Evolutionary conservation across 495 filamentous ascomycete genomes (phyloP).

Genomic region (Cercophora sp.): DNA sequence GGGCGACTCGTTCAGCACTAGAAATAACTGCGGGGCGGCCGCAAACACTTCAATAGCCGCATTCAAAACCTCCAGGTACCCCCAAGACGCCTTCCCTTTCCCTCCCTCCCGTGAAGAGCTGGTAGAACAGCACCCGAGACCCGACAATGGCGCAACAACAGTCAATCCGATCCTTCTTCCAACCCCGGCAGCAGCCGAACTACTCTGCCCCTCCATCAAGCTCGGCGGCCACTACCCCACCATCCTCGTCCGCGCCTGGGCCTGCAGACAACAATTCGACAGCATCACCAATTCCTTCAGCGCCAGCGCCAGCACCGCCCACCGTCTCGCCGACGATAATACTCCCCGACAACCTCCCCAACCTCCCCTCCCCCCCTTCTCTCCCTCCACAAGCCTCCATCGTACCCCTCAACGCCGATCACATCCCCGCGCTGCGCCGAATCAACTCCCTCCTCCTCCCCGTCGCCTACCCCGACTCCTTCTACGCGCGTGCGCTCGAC

Average conservation of each 20-base stretch:
- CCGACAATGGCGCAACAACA: conserved; percentile 34
- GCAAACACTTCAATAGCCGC: too few relatives aligned
- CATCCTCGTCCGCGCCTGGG: neutral
- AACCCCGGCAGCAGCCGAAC: conserved; percentile 20
- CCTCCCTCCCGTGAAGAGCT: neutral
- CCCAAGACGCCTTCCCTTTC: neutral
- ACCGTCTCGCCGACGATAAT: conserved; percentile 7
- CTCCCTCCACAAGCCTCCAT: conserved; percentile 53
- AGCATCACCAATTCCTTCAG: conserved; percentile 21
- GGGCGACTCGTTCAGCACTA: too few relatives aligned
- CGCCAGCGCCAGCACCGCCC: conserved; percentile 14
- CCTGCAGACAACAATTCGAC: neutral
- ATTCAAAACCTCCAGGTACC: too few relatives aligned
- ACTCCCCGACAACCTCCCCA: conserved; percentile 36
- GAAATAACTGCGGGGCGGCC: too few relatives aligned
- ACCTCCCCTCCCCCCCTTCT: conserved; percentile 26
- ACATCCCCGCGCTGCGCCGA: conserved; percentile 70
- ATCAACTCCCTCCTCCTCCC: conserved; percentile 83
- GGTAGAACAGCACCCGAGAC: too few relatives aligned
- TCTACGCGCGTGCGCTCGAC: conserved; percentile 74
- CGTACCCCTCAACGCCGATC: conserved; percentile 52
- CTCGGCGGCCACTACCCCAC: conserved; percentile 13
- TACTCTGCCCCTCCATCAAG: conserved; percentile 24
- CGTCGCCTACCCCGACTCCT: conserved; percentile 78
- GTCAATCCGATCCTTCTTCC: conserved; percentile 49